Evolutionary conservation across 306 rosid species (phyloP), one percentile per base, ranked within the genome.

Genomic region (Quercus suber): DNA sequence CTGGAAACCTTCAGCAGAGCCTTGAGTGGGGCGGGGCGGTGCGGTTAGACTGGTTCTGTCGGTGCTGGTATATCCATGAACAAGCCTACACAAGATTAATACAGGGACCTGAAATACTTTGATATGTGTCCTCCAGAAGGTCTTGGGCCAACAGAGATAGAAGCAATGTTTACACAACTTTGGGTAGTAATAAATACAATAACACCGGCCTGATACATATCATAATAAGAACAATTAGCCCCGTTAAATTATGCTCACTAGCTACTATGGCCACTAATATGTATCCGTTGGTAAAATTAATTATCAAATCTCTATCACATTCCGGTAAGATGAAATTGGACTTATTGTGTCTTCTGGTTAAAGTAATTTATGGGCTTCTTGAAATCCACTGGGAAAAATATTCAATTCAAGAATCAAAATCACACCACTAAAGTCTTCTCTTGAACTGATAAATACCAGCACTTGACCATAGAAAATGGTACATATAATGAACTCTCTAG

Each of bases 111-210:
- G 68, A 73, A 31, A 71, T 71, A 61, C 55, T 61, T 31, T 45
- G 20, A 73, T 89, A 95, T 97, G 98, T 93, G 99, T 78, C 99
- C 98, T 27, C 99, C 99, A 27, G 99, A 91, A 76, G 99, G 93
- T 82, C 94, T 86, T 28, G 98, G 92, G 81, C 91, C 89, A 78
- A 84, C 94, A 73, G 97, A 91, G 73, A 93, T 88, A 55, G 98
- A 95, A 77, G 99, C 97, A 79, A 93, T 88, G 87, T 95, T 98
- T 63, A 88, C 85, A 37, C 91, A 95, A 55, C 86, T 83, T 84
- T 95, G 99, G 86, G 98, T 79, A 49, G 99, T 93, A 83, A 95
- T 84, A 78, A 95, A 95, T 74, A 95, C 78, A 68, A 93, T 97
- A 21, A 91, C 99, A 74, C 97, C 90, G 72, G 93, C 97, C 99